Base-by-base conservation (phyloP, 257 asterid species). In the Solanum rostratum region DNA sequence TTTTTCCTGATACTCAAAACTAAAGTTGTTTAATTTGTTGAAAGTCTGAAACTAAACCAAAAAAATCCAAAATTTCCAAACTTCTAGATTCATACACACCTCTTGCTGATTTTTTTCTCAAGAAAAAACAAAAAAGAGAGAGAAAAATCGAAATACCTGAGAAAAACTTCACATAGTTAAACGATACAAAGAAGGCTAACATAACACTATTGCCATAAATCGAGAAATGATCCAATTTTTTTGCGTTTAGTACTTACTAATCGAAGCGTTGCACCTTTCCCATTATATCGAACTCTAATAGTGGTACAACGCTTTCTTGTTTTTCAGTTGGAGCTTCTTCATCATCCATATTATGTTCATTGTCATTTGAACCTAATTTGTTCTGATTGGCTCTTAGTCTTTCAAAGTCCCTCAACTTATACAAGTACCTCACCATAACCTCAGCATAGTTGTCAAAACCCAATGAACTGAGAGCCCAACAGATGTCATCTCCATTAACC, bases 401-500 rank as follows among this genome's bases (percentile, higher is more conserved):
- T 83, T 93, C 97, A 57, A 89, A 30, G 88, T 93, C 96, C 50
- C 96, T 91, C 80, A 86, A 93, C 55, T 90, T 90, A 83, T 87
- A 83, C 91, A 93, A 87, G 39, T 93, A 93, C 94, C 92, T 91
- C 85, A 83, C 90, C 86, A 93, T 45, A 2, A 93, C 92, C 0
- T 85, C 87, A 3, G 94, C 90, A 12, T 92, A 92, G 43, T 92
- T 90, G 86, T 93, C 97, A 45, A 93, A 93, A 6, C 97, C 97
- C 22, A 93, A 84, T 1, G 90, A 65, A 24, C 89, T 92, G 55
- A 93, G 18, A 20, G 97, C 96, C 89, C 92, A 86, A 89, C 96
- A 91, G 8, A 93, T 84, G 59, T 92, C 97, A 84, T 92, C 97
- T 3, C 97, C 97, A 88, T 92, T 92, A 41, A 93, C 93, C 15